Evolutionary conservation across 169 alveolate species (phyloP), one percentile per base, ranked within the genome.

Genomic region (Plasmodium malariae): DNA sequence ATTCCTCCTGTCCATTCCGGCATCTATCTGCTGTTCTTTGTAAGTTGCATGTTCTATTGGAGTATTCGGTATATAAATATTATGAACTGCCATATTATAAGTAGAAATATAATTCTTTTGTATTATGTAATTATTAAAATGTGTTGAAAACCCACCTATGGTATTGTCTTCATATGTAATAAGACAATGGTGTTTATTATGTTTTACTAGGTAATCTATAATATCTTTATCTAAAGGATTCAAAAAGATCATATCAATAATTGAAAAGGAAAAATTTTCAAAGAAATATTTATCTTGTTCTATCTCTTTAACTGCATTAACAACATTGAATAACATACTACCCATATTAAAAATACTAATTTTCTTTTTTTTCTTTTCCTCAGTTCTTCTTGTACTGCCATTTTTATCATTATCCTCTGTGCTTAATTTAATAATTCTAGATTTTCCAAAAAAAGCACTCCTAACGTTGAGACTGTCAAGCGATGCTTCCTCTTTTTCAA

Each of bases 91-190:
- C 32, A 78, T 62, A 24, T 78, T 48, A 54, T 78, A 26, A n/a
- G 30, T 63, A 24, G 26, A 7, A 43, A 78, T 78, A 68, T 78
- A 78, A 78, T 78, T 78, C 6, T 55, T 78, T 36, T 45, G 78
- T 45, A 78, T 36, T 43, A 78, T 37, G 55, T 78, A 78, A 40
- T 78, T 78, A 63, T 78, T 78, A 28, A 78, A 78, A 55, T 78
- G 89, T 45, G 89, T 78, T 28, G 74, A 62, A 63, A 78, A 78
- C 6, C 89, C 89, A 43, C 89, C 89, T 63, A 78, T 54, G 9
- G 76, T 63, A 68, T 78, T 78, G 28, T 78, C 89, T 68, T 78
- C 89, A 55, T 78, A 78, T 21, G 89, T 78, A 28, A 78, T 63
- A 9, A 62, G 67, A 9, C 30, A 49, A 7, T 78, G 40, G 63